Evolutionary conservation across 306 rosid species (phyloP).

Genomic region (Senna siamea): DNA sequence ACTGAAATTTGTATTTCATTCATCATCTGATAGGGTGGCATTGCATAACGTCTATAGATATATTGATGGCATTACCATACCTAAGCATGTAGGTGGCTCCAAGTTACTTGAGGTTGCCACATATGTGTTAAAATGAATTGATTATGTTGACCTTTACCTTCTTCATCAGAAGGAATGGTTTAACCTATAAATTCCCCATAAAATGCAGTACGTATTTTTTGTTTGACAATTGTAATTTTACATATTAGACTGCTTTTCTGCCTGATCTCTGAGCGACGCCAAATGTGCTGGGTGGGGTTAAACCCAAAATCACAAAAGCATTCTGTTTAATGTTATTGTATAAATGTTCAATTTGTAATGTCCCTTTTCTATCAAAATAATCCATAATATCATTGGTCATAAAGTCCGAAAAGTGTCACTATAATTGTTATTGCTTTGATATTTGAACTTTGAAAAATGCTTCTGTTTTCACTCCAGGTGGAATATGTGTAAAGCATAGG

Average conservation of each 20-base stretch:
- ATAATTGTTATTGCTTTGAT: slow-evolving; percentile 27
- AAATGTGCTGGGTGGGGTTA: background rate
- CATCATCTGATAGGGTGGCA: background rate
- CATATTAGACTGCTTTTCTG: background rate
- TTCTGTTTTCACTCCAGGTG: slow-evolving; percentile 23
- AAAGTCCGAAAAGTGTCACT: slow-evolving; percentile 24
- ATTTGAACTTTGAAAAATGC: slow-evolving; percentile 18
- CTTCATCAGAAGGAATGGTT: background rate
- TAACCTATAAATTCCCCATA: background rate
- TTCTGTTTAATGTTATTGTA: background rate
- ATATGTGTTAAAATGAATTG: background rate
- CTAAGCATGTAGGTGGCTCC: slow-evolving; percentile 8
- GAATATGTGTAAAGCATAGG: slow-evolving; percentile 7
- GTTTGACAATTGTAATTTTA: background rate
- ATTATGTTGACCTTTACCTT: background rate
- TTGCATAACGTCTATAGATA: background rate
- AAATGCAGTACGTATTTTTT: background rate
- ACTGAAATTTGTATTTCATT: background rate
- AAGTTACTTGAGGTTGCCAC: background rate
- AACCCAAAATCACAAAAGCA: background rate
- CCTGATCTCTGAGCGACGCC: background rate
- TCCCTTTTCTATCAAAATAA: no score
- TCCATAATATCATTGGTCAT: background rate
- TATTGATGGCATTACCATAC: slow-evolving; percentile 3
- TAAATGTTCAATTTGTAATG: no score